phyloP scores from a whole-genome alignment of 1,139 yeast species.

The Candida mesenterica region DNA sequence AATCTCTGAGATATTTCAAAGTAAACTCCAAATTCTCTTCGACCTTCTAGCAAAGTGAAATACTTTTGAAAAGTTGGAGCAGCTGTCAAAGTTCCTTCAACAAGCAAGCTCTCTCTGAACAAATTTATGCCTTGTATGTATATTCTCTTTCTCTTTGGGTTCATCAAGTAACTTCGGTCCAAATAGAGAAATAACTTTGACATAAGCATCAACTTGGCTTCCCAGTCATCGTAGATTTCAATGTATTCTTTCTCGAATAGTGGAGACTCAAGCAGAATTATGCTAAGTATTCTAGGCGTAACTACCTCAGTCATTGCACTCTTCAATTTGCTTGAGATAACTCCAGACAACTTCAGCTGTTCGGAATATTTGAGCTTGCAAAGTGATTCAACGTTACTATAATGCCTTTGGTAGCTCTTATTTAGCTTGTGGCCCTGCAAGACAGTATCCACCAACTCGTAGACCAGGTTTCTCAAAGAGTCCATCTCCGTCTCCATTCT shows the following conservation, averaged over 20 bases:
- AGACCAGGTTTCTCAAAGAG: slow-evolving; percentile 8
- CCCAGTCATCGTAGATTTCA: slow-evolving; percentile 25
- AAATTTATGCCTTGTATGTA: slow-evolving; percentile 8
- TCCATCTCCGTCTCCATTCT: slow-evolving; percentile 7
- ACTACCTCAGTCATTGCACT: slow-evolving; percentile 4
- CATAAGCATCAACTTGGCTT: slow-evolving; percentile 21
- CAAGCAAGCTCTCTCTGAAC: slow-evolving; percentile 6
- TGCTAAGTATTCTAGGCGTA: slow-evolving; percentile 2
- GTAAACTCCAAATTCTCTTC: slow-evolving; percentile 3
- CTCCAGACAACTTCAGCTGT: slow-evolving; percentile 26
- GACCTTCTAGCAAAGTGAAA: slow-evolving; percentile 10
- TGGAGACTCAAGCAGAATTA: slow-evolving; percentile 7
- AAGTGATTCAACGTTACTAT: slow-evolving; percentile 31
- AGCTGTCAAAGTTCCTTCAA: slow-evolving; percentile 2
- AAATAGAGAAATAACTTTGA: slow-evolving; percentile 34
- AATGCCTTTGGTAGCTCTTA: slow-evolving; percentile 28
- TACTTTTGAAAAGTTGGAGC: slow-evolving; percentile 7
- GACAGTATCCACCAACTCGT: slow-evolving; percentile 20
- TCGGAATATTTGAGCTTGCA: slow-evolving; percentile 35
- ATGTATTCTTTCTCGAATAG: slow-evolving; percentile 14
- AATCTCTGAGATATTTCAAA: slow-evolving; percentile 13
- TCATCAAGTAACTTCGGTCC: slow-evolving; percentile 34
- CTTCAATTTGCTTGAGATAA: slow-evolving; percentile 18
- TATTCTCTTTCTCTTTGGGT: slow-evolving; percentile 21
- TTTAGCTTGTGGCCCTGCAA: slow-evolving; percentile 18